Conservation (phyloP, 2,329 filamentous ascomycete genomes). For the Tolypocladium ovalisporum region DNA sequence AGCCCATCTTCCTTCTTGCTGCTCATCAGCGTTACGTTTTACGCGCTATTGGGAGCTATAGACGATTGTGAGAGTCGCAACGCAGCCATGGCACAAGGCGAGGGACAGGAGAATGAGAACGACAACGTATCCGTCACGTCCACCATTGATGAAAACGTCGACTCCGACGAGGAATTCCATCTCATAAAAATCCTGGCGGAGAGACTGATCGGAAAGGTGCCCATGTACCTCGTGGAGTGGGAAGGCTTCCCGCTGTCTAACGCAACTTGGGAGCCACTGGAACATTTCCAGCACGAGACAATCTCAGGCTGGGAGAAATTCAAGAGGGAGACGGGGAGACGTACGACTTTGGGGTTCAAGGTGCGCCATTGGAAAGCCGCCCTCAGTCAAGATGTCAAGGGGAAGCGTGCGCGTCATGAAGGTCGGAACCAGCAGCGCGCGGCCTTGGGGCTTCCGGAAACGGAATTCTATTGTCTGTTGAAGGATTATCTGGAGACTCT, state of each 20-base stretch:
- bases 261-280: slow-evolving; percentile 40
- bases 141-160: slow-evolving; percentile 18
- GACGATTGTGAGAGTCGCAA: too few relatives aligned
- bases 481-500: slow-evolving; percentile 2
- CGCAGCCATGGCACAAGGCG: neutral
- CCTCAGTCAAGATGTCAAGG: slow-evolving; percentile 10
- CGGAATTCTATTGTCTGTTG: slow-evolving; percentile 4
- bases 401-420: slow-evolving; percentile 25
- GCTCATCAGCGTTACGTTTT: neutral
- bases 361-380: slow-evolving; percentile 26
- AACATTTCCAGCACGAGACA: slow-evolving; percentile 28
- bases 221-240: slow-evolving; percentile 26
- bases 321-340: slow-evolving; percentile 23
- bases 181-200: slow-evolving; percentile 43
- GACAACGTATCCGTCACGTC: slow-evolving; percentile 22
- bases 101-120: neutral
- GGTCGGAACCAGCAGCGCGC: slow-evolving; percentile 32
- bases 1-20: neutral
- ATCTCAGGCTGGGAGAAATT: slow-evolving; percentile 30
- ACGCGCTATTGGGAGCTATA: neutral
- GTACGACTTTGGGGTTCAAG: slow-evolving; percentile 24
- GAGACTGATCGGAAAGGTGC: slow-evolving; percentile 14
- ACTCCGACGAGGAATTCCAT: slow-evolving; percentile 33
- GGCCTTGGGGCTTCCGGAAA: slow-evolving; percentile 21
- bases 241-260: slow-evolving; percentile 20